Percentiles rank a stretch among this genome's conserved stretches.
phyloP scores from a whole-genome alignment of 805 yeast species.

The Teunomyces lycoperdinae region DNA sequence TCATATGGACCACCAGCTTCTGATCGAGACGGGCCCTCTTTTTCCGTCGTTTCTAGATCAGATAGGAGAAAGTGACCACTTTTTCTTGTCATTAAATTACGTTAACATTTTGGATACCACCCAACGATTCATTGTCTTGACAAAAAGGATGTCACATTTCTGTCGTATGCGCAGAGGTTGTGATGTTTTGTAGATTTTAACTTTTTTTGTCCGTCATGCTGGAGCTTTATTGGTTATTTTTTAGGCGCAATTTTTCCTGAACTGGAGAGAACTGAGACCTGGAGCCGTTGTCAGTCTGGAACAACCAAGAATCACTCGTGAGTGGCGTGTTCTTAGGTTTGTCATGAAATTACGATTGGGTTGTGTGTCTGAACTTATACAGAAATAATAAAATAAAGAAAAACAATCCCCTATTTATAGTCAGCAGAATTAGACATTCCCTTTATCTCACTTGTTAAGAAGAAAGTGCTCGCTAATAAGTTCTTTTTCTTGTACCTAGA shows the following conservation, averaged over 20 bases:
- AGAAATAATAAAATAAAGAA: too few relatives aligned
- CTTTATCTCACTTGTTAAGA: background rate
- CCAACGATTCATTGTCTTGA: slow-evolving; percentile 1
- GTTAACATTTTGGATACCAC: background rate
- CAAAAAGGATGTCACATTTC: slow-evolving; percentile 1
- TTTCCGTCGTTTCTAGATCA: too few relatives aligned
- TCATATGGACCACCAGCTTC: too few relatives aligned
- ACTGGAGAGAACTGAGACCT: background rate
- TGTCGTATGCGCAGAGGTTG: slow-evolving; percentile 1
- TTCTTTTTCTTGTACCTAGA: too few relatives aligned
- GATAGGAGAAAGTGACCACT: too few relatives aligned
- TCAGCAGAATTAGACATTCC: background rate
- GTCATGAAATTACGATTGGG: background rate
- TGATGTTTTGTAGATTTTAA: background rate
- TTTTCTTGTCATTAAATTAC: background rate
- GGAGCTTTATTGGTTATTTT: background rate
- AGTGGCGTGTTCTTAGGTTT: background rate
- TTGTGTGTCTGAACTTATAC: background rate
- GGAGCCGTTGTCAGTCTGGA: background rate
- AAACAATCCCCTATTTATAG: background rate
- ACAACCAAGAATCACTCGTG: background rate
- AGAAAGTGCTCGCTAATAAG: too few relatives aligned
- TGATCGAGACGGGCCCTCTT: too few relatives aligned
- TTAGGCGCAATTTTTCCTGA: slow-evolving; percentile 2
- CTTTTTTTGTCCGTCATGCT: background rate